Evolutionary conservation across 805 yeast species (phyloP), one percentile per base, ranked within the genome.

Genomic region (Dipodascus geniculatus): DNA sequence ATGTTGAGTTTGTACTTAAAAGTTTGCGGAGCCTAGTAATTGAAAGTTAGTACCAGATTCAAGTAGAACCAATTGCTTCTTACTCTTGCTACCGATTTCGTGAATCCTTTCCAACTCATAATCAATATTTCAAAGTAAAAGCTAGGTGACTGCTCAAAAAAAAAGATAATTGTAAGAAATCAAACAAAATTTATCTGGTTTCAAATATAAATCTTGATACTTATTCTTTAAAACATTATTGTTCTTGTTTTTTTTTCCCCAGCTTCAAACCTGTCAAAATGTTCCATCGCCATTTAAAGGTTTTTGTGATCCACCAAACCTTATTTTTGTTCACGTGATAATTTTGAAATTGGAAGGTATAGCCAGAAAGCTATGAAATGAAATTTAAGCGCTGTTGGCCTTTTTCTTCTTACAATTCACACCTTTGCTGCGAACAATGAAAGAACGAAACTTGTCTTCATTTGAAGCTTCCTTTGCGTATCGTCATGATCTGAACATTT

Each of bases 21-120:
- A 60, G 77, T 79, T 71, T 93, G 98, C 48, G 99, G 99, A 3
- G 96, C 95, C 66, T 73, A 48, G 6, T 42, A 42, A 23, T 54
- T 24, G 17, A 23, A 22, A 38, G 44, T 38, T 38, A 38, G 19
- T n/a, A 6, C 17, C 44, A 38, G 4, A 11, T 38, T 17, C 17
- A n/a, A n/a, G 4, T 38, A 11, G 20, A 38, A 11, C 20, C 4
- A 6, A 6, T 38, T n/a, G n/a, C 2, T 31, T 65, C 70, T n/a
- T 59, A 68, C 74, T 63, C 96, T 75, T 49, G 81, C 78, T 56
- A 87, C 73, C 33, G 90, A 81, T 70, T 87, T 88, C 57, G 83
- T 84, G 60, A 88, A 71, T 49, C 96, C 96, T 69, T 87, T 88
- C 71, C 87, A 85, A 69, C 93, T 85, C 96, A 88, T 88, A 11